A percentile compares a stretch with the other conserved stretches of the same genome.
Conservation (phyloP, 768 basidiomycete genomes). For the Dioszegia crocea region DNA sequence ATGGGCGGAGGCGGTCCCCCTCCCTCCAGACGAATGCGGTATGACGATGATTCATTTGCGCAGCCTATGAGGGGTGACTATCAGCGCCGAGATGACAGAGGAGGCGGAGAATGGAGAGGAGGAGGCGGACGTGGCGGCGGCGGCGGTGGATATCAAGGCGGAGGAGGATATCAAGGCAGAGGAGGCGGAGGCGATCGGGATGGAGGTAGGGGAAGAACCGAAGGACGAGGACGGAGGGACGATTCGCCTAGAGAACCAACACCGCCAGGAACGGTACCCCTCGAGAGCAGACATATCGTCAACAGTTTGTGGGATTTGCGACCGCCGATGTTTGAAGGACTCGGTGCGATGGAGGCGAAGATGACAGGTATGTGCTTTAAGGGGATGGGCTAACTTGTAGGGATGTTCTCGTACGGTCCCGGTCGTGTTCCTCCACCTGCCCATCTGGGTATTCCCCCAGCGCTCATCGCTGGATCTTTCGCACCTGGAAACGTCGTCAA, state of each 20-base stretch:
- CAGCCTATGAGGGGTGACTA: slow-evolving; percentile 23
- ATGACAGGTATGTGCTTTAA: slow-evolving; percentile 69
- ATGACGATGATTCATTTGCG: slow-evolving; percentile 30
- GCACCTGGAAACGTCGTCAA: slow-evolving; percentile 29
- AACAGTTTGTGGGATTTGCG: slow-evolving; percentile 96
- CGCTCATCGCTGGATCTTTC: slow-evolving; percentile 40
- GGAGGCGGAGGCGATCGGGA: slow-evolving; percentile 40
- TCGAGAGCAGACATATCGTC: slow-evolving; percentile 81
- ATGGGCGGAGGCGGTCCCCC: slow-evolving; percentile 28
- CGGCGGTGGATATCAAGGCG: slow-evolving; percentile 12
- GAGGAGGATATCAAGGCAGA: slow-evolving; percentile 49
- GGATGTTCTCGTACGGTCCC: slow-evolving; percentile 69
- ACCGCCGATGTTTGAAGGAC: slow-evolving; percentile 90
- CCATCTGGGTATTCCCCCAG: slow-evolving; percentile 69
- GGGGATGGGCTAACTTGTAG: slow-evolving; percentile 64
- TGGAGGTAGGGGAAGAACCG: slow-evolving; percentile 49
- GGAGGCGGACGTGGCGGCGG: slow-evolving; percentile 11
- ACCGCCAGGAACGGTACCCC: slow-evolving; percentile 71
- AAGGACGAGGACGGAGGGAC: slow-evolving; percentile 54
- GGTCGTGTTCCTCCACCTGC: slow-evolving; percentile 96
- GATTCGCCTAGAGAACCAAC: slow-evolving; percentile 82
- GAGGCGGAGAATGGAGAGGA: slow-evolving; percentile 12
- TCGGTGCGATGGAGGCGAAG: slow-evolving; percentile 95
- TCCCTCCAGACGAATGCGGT: slow-evolving; percentile 23
- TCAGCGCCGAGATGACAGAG: slow-evolving; percentile 20